Evolutionary conservation across 129 eudicot genomes (phyloP).

Genomic region (Pulicaria dysenterica): DNA sequence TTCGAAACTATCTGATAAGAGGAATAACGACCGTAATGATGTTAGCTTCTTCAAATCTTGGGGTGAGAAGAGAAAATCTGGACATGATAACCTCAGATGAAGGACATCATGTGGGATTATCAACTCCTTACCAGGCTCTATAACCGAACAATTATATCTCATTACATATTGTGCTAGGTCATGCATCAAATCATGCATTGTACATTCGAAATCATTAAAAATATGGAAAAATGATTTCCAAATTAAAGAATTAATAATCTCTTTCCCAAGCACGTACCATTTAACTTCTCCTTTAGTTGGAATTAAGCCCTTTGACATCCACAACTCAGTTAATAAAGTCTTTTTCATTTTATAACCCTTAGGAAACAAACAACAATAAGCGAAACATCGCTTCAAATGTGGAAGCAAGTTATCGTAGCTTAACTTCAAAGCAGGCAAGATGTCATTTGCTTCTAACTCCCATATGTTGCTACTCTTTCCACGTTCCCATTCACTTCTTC

Average conservation of each 20-base stretch:
- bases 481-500: slow-evolving; percentile 3
- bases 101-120: neutral
- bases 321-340: slow-evolving; percentile 14
- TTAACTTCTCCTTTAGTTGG: too few relatives aligned
- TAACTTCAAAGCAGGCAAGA: slow-evolving; percentile 41
- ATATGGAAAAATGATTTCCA: slow-evolving; percentile 32
- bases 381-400: slow-evolving; percentile 4
- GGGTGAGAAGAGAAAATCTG: neutral
- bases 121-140: neutral
- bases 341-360: slow-evolving; percentile 30
- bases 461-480: slow-evolving; percentile 30
- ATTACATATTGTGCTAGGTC: slow-evolving; percentile 20
- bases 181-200: slow-evolving; percentile 48
- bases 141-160: slow-evolving; percentile 12
- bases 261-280: slow-evolving; percentile 36
- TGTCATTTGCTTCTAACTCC: slow-evolving; percentile 28
- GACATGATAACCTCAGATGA: neutral
- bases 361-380: slow-evolving; percentile 38
- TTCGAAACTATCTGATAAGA: neutral
- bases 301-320: slow-evolving; percentile 41
- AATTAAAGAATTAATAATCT: slow-evolving; percentile 25
- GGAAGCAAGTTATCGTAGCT: slow-evolving; percentile 46
- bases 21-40: neutral
- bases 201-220: slow-evolving; percentile 27
- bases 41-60: neutral